Evolutionary conservation across 176 grass and related monocot species (phyloP), one percentile per base, ranked within the genome.

Genomic region (Cenchrus americanus): DNA sequence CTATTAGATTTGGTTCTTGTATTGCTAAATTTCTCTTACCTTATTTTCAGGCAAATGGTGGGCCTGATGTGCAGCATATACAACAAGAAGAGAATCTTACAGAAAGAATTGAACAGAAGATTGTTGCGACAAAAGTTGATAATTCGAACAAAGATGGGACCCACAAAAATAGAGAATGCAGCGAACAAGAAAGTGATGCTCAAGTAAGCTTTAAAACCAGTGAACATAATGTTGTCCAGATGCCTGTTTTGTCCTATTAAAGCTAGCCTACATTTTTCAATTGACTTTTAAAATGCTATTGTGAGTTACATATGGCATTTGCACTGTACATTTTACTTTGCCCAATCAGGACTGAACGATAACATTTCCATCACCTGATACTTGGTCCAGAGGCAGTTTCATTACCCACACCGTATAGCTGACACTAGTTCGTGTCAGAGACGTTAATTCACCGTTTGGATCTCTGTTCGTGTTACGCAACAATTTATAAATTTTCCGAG

Each of bases 101-200:
- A 77, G 83, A 87, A 76, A 74, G 37, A 61, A 66, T 53, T 0
- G 80, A 75, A n/a, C 70, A 76, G 41, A 91, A 69, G 70, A 48
- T 40, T 44, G 55, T 26, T 15, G 2, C 15, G 10, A 69, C 22
- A 63, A 83, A 91, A 76, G 54, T 54, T 84, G 80, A 90, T 47
- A 63, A 69, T 64, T 44, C 75, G 62, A 80, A 37, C 51, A 66
- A 76, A 78, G 71, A 77, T 80, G 66, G 63, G 3, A 42, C 78
- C 78, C 40, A 10, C 22, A 92, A 83, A 85, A 91, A 71, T 76
- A 94, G 73, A 41, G 91, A 99, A 78, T 77, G 67, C 83, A 96
- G 93, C 53, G 97, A 96, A 60, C 93, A 96, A 85, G 89, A 90
- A 78, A 99, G 93, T 83, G 97, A 99, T 84, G 97, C 97, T 82